Conservation (phyloP, 2,329 filamentous ascomycete genomes). For the Fusarium sp. region DNA sequence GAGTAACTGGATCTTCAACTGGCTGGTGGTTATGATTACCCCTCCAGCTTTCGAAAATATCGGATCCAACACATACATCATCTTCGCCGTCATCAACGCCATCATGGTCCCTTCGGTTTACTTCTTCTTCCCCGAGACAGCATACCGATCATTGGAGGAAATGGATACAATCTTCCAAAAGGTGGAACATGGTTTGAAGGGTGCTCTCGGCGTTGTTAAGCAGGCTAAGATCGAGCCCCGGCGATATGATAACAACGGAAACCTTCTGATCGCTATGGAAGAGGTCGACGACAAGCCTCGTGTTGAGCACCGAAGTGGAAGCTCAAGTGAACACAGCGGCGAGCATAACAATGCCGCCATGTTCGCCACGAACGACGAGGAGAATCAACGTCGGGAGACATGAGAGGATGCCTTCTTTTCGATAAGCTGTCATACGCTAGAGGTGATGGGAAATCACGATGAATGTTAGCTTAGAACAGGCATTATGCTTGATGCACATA, state of each 20-base stretch:
- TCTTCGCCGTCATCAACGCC: conserved; percentile 75
- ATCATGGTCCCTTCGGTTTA: conserved; percentile 68
- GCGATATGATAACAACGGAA: conserved; percentile 69
- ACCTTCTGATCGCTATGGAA: conserved; percentile 63
- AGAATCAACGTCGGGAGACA: conserved; percentile 48
- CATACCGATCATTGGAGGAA: conserved; percentile 72
- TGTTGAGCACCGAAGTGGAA: conserved; percentile 47
- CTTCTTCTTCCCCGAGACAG: conserved; percentile 74
- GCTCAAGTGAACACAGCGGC: conserved; percentile 43
- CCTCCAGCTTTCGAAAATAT: conserved; percentile 69
- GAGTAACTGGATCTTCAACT: conserved; percentile 73
- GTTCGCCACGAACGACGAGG: conserved; percentile 51
- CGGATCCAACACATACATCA: conserved; percentile 69
- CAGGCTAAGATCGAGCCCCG: conserved; percentile 61
- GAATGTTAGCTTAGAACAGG: neutral
- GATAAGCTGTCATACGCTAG: conserved; percentile 1
- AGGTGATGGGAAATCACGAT: neutral
- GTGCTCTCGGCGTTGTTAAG: conserved; percentile 52
- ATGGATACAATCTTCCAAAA: conserved; percentile 74
- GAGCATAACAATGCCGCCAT: conserved; percentile 40
- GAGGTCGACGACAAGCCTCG: conserved; percentile 55
- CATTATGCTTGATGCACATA: conserved; percentile 8
- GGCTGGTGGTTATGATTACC: conserved; percentile 72
- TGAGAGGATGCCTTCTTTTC: neutral
- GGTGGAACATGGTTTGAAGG: conserved; percentile 56